phyloP scores from a whole-genome alignment of 495 filamentous ascomycete species.

The Tuber indicum region DNA sequence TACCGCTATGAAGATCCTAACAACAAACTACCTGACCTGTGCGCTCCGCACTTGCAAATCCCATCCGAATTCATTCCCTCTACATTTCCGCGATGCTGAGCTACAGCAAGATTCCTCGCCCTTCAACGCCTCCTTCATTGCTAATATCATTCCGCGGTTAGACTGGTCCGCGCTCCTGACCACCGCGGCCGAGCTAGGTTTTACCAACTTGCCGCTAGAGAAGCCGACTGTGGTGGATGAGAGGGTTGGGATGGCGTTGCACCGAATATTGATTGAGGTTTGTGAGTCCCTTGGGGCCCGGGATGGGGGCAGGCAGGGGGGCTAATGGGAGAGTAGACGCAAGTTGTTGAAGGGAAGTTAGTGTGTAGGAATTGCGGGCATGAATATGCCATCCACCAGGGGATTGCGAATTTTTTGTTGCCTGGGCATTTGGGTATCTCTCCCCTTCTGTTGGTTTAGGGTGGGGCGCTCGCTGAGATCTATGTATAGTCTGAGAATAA shows the following conservation, averaged over 20 bases:
- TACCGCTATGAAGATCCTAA: conserved; percentile 79
- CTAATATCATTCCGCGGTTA: conserved; percentile 75
- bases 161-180: conserved; percentile 75
- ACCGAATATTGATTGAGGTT: conserved; percentile 68
- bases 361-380: conserved; percentile 88
- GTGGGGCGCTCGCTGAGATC: not conserved
- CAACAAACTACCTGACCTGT: conserved; percentile 94
- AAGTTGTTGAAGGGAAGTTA: conserved; percentile 76
- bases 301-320: not conserved
- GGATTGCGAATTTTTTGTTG: conserved; percentile 91
- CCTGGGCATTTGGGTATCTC: conserved; percentile 75
- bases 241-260: conserved; percentile 66
- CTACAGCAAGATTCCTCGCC: conserved; percentile 74
- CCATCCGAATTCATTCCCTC: conserved; percentile 66
- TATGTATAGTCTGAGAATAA: not conserved
- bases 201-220: conserved; percentile 63
- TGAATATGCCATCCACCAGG: conserved; percentile 86
- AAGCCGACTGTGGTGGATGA: conserved; percentile 55
- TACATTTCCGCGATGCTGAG: conserved; percentile 86
- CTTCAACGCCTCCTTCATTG: conserved; percentile 67
- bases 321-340: conserved; percentile 51
- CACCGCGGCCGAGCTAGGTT: conserved; percentile 80
- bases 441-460: not conserved
- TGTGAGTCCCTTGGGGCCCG: not conserved
- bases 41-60: conserved; percentile 89